phyloP scores from a whole-genome alignment of 768 basidiomycete species.

The Postia placenta region DNA sequence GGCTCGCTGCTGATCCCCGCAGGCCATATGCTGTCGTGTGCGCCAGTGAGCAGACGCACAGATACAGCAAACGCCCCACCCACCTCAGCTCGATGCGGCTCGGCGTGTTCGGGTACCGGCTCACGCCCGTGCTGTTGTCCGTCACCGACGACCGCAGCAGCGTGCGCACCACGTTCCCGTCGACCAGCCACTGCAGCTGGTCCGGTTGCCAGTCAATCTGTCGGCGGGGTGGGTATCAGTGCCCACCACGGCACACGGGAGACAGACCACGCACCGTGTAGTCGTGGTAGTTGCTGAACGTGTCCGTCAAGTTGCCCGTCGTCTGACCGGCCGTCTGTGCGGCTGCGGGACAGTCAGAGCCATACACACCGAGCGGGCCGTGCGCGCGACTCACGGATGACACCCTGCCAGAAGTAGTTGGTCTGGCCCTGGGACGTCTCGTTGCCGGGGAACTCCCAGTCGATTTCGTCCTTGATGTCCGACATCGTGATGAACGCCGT shows the following conservation, averaged over 20 bases:
- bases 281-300: constrained; percentile 67
- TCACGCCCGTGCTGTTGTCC: constrained; percentile 47
- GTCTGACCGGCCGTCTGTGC: constrained; percentile 43
- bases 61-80: too few species aligned
- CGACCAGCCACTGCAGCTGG: constrained; percentile 58
- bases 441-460: constrained; percentile 79
- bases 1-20: constrained; percentile 60
- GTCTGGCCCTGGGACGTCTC: constrained; percentile 62
- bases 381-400: constrained; percentile 44
- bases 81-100: constrained; percentile 78
- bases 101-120: constrained; percentile 70
- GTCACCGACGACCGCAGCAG: constrained; percentile 50
- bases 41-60: not conserved
- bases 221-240: not conserved
- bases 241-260: not conserved
- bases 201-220: constrained; percentile 82
- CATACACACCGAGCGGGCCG: not conserved
- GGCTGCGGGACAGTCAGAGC: constrained; percentile 24
- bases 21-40: constrained; percentile 58
- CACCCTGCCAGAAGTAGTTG: constrained; percentile 77
- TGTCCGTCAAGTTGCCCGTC: constrained; percentile 48
- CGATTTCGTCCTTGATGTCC: constrained; percentile 79
- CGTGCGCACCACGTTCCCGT: constrained; percentile 66
- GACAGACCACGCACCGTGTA: constrained; percentile 50
- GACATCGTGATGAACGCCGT: constrained; percentile 82